These are phyloP conservation scores for Elaeis oleifera DNA, from an alignment of 202 grass and related monocot genomes.

Conservation along the genomic window DNA sequence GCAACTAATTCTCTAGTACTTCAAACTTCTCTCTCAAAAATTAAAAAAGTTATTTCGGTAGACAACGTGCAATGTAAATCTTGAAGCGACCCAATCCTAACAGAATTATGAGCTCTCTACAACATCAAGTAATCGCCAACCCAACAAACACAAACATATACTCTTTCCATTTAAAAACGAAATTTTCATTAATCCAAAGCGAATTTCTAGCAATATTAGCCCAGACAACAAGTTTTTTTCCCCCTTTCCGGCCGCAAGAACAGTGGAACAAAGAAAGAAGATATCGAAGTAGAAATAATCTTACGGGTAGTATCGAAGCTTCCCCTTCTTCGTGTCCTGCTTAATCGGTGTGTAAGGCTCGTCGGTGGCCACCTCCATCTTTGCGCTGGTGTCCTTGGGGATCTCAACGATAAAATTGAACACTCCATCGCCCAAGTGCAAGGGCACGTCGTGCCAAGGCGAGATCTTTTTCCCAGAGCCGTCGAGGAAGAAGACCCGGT, in stretches of 20 bases:
- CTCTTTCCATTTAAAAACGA: no score
- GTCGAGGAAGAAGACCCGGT: slow-evolving; percentile 90
- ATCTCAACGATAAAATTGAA: slow-evolving; percentile 98
- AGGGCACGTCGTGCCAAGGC: slow-evolving; percentile 94
- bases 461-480: slow-evolving; percentile 55
- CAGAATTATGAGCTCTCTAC: no score
- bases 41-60: no score
- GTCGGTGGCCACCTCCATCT: slow-evolving; percentile 99
- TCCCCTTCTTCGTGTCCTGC: slow-evolving; percentile 98
- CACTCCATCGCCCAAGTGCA: slow-evolving; percentile 62
- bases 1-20: no score
- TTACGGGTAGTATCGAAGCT: slow-evolving; percentile 99
- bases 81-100: no score
- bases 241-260: neutral
- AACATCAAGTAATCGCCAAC: no score
- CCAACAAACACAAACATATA: no score
- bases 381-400: slow-evolving; percentile 91
- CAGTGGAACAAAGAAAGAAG: neutral
- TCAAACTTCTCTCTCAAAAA: no score
- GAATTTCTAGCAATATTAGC: neutral
- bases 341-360: slow-evolving; percentile 91
- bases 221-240: neutral
- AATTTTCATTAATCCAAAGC: no score
- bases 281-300: slow-evolving; percentile 17
- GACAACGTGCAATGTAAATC: no score